A percentile compares a stretch with the other conserved stretches of the same genome.
These are phyloP conservation scores for Quercus agrifolia DNA, from an alignment of 306 rosid genomes.

Conservation along the genomic window DNA sequence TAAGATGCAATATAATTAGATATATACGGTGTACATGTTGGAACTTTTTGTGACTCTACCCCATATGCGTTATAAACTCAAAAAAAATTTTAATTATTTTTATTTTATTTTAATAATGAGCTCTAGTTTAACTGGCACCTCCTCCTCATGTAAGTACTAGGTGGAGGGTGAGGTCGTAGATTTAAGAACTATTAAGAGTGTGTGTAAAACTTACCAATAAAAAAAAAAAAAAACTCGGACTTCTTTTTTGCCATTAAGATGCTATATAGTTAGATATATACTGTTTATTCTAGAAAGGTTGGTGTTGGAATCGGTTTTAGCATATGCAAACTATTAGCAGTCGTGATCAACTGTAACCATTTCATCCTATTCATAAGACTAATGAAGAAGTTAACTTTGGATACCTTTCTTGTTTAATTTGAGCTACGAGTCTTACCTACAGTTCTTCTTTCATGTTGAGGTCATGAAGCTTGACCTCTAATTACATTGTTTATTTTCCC, in stretches of 20 bases:
- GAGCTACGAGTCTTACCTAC: neutral
- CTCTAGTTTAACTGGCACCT: too few species aligned
- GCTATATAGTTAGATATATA: neutral
- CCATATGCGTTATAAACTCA: too few species aligned
- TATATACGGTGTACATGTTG: too few species aligned
- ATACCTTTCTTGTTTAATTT: neutral
- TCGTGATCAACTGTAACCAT: neutral
- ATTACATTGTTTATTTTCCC: neutral
- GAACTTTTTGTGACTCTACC: neutral
- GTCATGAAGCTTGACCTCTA: neutral
- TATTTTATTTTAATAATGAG: too few species aligned
- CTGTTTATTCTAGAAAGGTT: neutral
- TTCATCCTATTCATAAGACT: neutral
- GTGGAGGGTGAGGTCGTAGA: too few species aligned
- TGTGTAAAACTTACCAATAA: too few species aligned
- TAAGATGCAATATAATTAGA: neutral
- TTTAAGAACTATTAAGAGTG: too few species aligned
- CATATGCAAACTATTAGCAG: neutral
- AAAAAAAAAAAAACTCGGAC: too few species aligned
- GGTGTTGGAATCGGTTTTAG: neutral
- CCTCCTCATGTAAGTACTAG: too few species aligned
- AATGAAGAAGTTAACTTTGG: neutral
- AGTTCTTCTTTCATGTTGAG: neutral
- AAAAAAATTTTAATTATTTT: too few species aligned
- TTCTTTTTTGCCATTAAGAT: too few species aligned